Conservation (phyloP, 352 stramenopile genomes). For the Phytophthora multivora region DNA sequence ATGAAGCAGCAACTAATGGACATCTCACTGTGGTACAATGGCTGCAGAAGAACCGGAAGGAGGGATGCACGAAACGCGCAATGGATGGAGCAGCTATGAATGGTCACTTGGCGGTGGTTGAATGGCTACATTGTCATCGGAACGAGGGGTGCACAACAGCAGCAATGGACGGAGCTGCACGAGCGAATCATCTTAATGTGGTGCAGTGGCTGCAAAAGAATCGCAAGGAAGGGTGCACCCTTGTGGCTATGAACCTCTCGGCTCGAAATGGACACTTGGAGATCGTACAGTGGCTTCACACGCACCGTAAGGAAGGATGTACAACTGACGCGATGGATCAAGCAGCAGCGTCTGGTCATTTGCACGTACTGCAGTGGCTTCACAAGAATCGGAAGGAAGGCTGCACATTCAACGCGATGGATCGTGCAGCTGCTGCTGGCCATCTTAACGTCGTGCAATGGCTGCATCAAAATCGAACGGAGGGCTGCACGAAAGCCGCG, state of each 20-base stretch:
- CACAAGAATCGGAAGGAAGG: constrained; percentile 34
- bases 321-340: constrained; percentile 37
- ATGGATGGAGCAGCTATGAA: constrained; percentile 40
- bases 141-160: constrained; percentile 36
- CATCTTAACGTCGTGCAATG: constrained; percentile 37
- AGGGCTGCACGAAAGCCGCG: constrained; percentile 33
- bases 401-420: constrained; percentile 39
- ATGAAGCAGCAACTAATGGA: constrained; percentile 35
- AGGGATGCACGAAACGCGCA: constrained; percentile 29
- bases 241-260: constrained; percentile 35
- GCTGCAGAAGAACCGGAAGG: constrained; percentile 28
- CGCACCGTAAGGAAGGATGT: constrained; percentile 28
- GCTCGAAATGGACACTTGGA: constrained; percentile 37
- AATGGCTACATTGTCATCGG: constrained; percentile 35
- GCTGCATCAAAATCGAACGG: constrained; percentile 25
- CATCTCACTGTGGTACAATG: constrained; percentile 32
- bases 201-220: constrained; percentile 41
- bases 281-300: constrained; percentile 35
- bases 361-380: constrained; percentile 38
- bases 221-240: constrained; percentile 30
- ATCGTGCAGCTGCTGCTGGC: constrained; percentile 26
- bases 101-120: constrained; percentile 30
- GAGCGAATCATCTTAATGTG: constrained; percentile 30
- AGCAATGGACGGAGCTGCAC: constrained; percentile 36
- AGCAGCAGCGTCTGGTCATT: constrained; percentile 35